These are phyloP conservation scores for Parmelia sp. DNA, from an alignment of 495 filamentous ascomycete species.

Conservation along the genomic window DNA sequence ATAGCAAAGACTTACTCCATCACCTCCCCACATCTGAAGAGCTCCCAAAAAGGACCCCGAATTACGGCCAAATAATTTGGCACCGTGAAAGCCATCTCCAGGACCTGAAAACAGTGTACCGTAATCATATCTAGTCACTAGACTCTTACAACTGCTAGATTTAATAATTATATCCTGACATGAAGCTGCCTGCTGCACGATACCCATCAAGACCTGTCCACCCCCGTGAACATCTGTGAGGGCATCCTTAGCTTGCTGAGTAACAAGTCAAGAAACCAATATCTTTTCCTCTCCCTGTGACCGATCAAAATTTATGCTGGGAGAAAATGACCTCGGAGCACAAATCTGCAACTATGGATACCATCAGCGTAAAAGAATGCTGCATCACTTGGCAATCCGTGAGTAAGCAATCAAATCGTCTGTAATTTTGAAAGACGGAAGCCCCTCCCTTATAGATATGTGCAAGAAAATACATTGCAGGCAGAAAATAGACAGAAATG, in stretches of 20 bases:
- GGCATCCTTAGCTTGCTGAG: slow-evolving; percentile 37
- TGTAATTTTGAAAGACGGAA: too few relatives aligned
- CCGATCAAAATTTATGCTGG: too few relatives aligned
- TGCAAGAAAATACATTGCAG: too few relatives aligned
- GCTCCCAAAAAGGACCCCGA: slow-evolving; percentile 26
- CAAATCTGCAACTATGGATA: slow-evolving; percentile 30
- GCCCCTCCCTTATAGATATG: too few relatives aligned
- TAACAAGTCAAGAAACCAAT: slow-evolving; percentile 45
- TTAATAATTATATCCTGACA: too few relatives aligned
- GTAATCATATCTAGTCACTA: too few relatives aligned
- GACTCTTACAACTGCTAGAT: too few relatives aligned
- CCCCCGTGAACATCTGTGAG: slow-evolving; percentile 52
- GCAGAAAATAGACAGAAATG: too few relatives aligned
- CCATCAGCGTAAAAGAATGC: neutral
- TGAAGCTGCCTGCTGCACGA: slow-evolving; percentile 18
- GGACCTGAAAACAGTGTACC: too few relatives aligned
- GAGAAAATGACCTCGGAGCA: too few relatives aligned
- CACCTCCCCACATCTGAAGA: slow-evolving; percentile 28
- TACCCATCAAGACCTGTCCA: slow-evolving; percentile 39
- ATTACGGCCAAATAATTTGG: slow-evolving; percentile 46
- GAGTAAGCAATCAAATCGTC: too few relatives aligned
- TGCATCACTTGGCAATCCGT: too few relatives aligned
- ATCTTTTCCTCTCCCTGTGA: slow-evolving; percentile 42
- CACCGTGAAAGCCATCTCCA: slow-evolving; percentile 50
- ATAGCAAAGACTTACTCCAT: slow-evolving; percentile 19